Percentiles rank a stretch among this genome's conserved stretches.
These are phyloP conservation scores for Cicer cuneatum DNA, from an alignment of 306 rosid genomes.

Conservation along the genomic window DNA sequence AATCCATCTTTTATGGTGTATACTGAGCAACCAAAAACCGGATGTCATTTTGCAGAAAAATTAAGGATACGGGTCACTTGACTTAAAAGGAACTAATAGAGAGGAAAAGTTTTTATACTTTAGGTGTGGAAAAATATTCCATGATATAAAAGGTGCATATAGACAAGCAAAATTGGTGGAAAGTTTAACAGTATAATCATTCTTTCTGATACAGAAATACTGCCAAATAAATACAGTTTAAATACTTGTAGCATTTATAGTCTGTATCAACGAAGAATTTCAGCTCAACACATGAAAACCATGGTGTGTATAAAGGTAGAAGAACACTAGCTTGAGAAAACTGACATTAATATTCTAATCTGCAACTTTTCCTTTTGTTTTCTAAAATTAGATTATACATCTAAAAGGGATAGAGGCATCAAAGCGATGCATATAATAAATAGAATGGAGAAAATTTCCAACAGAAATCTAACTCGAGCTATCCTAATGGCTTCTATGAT, in stretches of 20 bases:
- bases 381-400: conserved; percentile 39
- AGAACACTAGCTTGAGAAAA: conserved; percentile 29
- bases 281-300: neutral
- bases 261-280: neutral
- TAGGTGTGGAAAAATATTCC: neutral
- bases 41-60: no score
- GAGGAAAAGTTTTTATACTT: neutral
- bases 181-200: no score
- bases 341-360: neutral
- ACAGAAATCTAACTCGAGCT: conserved; percentile 32
- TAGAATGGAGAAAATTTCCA: conserved; percentile 11
- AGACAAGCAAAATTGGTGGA: no score
- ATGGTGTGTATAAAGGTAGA: neutral
- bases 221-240: neutral
- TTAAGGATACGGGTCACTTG: no score
- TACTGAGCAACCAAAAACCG: no score
- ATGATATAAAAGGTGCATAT: neutral
- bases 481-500: conserved; percentile 39
- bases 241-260: neutral
- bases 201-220: neutral
- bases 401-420: conserved; percentile 31
- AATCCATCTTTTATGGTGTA: no score
- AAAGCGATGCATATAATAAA: conserved; percentile 35
- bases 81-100: no score
- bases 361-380: conserved; percentile 25